These are phyloP conservation scores for Glycine latifolia DNA, from an alignment of 306 rosid species.

Conservation along the genomic window DNA sequence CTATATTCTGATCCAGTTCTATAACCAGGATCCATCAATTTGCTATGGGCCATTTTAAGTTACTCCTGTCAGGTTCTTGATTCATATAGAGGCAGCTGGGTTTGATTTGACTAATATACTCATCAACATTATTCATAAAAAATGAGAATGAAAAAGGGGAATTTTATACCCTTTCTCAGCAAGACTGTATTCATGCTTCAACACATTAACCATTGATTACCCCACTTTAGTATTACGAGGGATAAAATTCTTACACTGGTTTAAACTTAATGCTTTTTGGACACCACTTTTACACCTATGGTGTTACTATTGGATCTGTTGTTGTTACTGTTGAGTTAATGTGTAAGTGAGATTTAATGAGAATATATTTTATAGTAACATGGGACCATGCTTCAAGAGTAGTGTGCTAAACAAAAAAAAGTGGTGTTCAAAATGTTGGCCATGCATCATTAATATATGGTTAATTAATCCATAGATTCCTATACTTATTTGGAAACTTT, in stretches of 20 bases:
- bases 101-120: slow-evolving; percentile 19
- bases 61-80: slow-evolving; percentile 12
- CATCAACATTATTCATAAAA: neutral
- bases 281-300: neutral
- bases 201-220: too few species aligned
- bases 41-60: neutral
- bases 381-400: neutral
- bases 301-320: neutral
- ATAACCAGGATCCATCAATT: slow-evolving; percentile 6
- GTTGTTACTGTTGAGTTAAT: neutral
- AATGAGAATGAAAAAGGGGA: neutral
- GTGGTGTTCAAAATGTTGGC: neutral
- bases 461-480: neutral
- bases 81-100: neutral
- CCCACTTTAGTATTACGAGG: too few species aligned
- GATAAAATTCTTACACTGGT: neutral
- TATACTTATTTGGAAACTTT: neutral
- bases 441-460: neutral
- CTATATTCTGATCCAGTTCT: neutral
- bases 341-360: neutral
- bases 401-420: neutral
- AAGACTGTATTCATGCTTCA: neutral
- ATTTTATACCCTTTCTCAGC: neutral
- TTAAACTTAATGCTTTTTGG: neutral
- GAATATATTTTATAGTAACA: neutral